These are phyloP conservation scores for Aspergillus melleus DNA, from an alignment of 2,329 filamentous ascomycete species.

Conservation along the genomic window DNA sequence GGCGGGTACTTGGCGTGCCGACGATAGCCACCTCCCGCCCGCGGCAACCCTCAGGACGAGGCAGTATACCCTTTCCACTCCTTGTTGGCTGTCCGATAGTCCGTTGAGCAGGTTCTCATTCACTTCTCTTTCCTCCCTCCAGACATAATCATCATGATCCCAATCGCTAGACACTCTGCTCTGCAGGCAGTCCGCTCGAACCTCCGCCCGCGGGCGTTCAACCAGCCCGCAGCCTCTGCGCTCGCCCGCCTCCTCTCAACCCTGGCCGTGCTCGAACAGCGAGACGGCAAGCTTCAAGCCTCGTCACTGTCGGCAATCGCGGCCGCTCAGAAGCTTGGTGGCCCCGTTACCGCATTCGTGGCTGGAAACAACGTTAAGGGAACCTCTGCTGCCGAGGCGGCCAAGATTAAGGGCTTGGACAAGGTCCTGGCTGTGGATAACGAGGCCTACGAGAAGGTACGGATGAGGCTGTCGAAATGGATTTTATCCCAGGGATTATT, in stretches of 20 bases:
- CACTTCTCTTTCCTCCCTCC: not conserved
- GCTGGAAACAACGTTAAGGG: conserved; percentile 75
- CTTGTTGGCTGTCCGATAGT: conserved; percentile 9
- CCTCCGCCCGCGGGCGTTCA: conserved; percentile 42
- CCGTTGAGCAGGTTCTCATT: conserved; percentile 11
- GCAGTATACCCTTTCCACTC: not conserved
- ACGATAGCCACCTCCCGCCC: conserved; percentile 33
- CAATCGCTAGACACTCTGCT: conserved; percentile 40
- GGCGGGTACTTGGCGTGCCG: conserved; percentile 35
- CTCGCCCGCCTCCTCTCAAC: conserved; percentile 76
- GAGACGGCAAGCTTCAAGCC: conserved; percentile 79
- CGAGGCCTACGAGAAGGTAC: conserved; percentile 85
- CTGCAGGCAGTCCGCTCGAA: conserved; percentile 48
- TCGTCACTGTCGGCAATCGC: conserved; percentile 82
- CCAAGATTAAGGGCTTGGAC: conserved; percentile 85
- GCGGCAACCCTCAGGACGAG: conserved; percentile 3
- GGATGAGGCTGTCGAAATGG: not conserved
- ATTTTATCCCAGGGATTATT: not conserved
- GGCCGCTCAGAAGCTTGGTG: conserved; percentile 83
- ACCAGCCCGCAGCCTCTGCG: conserved; percentile 53
- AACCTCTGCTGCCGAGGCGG: conserved; percentile 74
- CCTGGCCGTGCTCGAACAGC: conserved; percentile 88
- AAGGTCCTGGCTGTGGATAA: conserved; percentile 91
- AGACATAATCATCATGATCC: conserved; percentile 28
- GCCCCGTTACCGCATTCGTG: conserved; percentile 80